These are phyloP conservation scores for Ramaria sp. DNA, from an alignment of 768 basidiomycete genomes.

Conservation along the genomic window DNA sequence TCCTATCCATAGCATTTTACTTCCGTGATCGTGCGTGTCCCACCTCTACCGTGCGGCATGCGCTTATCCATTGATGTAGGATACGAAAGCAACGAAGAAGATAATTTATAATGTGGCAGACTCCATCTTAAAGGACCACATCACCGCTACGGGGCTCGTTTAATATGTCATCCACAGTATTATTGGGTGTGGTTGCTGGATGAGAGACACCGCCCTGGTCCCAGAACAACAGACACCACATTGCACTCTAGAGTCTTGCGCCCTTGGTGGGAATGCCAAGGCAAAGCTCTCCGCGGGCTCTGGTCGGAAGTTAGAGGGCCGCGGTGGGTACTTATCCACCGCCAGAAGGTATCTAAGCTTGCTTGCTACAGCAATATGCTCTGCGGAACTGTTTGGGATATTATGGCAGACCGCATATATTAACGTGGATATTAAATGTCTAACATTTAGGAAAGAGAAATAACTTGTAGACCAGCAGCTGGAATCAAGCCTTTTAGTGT, in stretches of 20 bases:
- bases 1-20: slow-evolving; percentile 10
- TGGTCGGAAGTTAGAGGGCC: not conserved
- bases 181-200: not conserved
- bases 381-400: not conserved
- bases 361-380: not conserved
- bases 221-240: not conserved
- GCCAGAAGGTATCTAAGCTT: not conserved
- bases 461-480: not conserved
- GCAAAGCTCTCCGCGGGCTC: not conserved
- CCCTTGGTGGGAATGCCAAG: not conserved
- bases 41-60: not conserved
- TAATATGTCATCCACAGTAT: not conserved
- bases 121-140: slow-evolving; percentile 12
- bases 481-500: not conserved
- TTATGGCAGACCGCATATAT: not conserved
- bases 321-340: not conserved
- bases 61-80: not conserved
- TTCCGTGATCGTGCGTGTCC: slow-evolving; percentile 9
- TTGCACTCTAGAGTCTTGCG: not conserved
- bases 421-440: not conserved
- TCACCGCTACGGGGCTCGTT: slow-evolving; percentile 11
- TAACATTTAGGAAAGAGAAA: not conserved
- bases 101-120: slow-evolving; percentile 13
- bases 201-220: not conserved
- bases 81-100: slow-evolving; percentile 13